phyloP scores from a whole-genome alignment of 139 green algal species.

The Asterochloris sp. region DNA sequence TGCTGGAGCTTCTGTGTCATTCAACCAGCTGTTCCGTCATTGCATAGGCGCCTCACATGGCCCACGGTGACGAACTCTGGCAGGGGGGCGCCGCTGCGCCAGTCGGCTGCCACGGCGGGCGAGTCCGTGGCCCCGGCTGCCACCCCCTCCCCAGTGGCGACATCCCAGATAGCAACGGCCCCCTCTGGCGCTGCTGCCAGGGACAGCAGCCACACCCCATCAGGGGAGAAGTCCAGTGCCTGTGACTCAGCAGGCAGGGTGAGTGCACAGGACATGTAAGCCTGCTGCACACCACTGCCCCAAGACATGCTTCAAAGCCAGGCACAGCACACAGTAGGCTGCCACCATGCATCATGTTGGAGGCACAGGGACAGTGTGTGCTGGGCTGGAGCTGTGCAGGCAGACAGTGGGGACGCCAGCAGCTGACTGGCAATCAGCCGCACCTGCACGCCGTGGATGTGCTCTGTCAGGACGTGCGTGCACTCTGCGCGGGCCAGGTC shows the following conservation, averaged over 20 bases:
- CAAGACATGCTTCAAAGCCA: too few relatives aligned
- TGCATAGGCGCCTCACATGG: background rate
- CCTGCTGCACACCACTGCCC: too few relatives aligned
- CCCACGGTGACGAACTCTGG: slow-evolving; percentile 46
- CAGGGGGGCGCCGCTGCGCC: slow-evolving; percentile 17
- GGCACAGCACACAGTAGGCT: too few relatives aligned
- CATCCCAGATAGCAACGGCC: slow-evolving; percentile 48
- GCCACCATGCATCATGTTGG: too few relatives aligned
- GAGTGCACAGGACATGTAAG: too few relatives aligned
- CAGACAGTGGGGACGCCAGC: slow-evolving; percentile 19
- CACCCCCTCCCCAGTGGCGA: slow-evolving; percentile 24
- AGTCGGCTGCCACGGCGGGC: slow-evolving; percentile 22
- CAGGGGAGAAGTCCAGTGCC: slow-evolving; percentile 44
- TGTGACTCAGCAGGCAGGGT: slow-evolving; percentile 10
- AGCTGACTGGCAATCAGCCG: slow-evolving; percentile 17
- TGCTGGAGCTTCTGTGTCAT: too few relatives aligned
- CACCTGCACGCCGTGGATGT: slow-evolving; percentile 18
- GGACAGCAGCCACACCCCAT: slow-evolving; percentile 37
- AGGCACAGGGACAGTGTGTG: too few relatives aligned
- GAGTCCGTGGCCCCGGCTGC: slow-evolving; percentile 28
- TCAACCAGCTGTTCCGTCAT: too few relatives aligned
- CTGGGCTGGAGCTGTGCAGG: too few relatives aligned
- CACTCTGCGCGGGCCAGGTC: slow-evolving; percentile 16
- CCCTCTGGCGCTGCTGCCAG: slow-evolving; percentile 28
- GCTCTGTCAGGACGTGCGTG: slow-evolving; percentile 35